Conservation (phyloP, 805 yeast genomes). For the Candida tibetensis region DNA sequence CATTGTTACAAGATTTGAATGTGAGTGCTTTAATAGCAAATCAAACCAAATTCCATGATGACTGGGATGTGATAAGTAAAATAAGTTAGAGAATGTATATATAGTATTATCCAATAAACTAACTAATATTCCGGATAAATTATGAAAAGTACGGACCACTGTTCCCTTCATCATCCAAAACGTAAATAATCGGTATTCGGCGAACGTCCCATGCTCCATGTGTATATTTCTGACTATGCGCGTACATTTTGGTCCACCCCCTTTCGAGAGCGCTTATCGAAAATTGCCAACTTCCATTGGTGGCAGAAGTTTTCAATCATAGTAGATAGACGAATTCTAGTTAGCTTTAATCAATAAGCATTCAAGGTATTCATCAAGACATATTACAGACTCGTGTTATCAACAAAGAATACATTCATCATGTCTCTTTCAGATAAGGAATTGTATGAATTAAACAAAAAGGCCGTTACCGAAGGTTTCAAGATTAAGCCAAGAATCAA, state of each 20-base stretch:
- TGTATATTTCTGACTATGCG: not conserved
- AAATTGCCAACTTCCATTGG: constrained; percentile 2
- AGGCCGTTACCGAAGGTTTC: constrained; percentile 90
- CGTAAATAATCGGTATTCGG: too few species aligned
- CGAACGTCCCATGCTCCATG: too few species aligned
- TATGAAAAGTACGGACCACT: too few species aligned
- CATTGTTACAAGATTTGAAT: constrained; percentile 22
- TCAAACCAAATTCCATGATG: constrained; percentile 28
- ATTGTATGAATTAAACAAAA: constrained; percentile 75
- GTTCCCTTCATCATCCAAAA: too few species aligned
- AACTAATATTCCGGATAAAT: too few species aligned
- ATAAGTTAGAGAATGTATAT: constrained; percentile 13
- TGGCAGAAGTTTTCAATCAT: constrained; percentile 1
- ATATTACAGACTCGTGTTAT: not conserved
- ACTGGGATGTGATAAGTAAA: constrained; percentile 37
- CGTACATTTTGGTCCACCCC: not conserved
- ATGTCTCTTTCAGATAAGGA: constrained; percentile 41
- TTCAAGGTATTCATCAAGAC: not conserved
- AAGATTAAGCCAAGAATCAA: constrained; percentile 85
- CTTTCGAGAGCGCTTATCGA: constrained; percentile 3
- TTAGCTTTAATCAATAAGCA: not conserved
- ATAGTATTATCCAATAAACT: too few species aligned
- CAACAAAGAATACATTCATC: constrained; percentile 7
- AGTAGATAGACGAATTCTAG: not conserved
- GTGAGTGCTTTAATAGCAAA: constrained; percentile 21